Evolutionary conservation across 2,329 filamentous ascomycete species (phyloP), one percentile per base, ranked within the genome.

Genomic region (Ascocoryne sarcoides): DNA sequence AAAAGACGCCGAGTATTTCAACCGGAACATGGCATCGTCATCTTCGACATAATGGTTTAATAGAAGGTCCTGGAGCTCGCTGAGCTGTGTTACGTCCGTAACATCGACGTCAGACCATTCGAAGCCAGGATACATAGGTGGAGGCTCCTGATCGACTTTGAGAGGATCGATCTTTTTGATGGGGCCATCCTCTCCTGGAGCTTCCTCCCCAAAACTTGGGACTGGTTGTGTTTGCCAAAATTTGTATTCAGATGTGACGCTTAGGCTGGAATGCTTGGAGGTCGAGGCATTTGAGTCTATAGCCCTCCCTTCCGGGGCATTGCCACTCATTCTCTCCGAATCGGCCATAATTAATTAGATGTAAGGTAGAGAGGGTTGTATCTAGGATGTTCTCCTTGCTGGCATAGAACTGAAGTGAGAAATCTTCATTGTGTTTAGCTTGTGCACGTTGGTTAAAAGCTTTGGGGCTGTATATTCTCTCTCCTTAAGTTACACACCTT

Each of bases 221-320:
- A 98, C 92, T 1, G 92, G 92, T 63, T 98, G 92, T 34, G 92
- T 98, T 62, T 87, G 81, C 92, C 92, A 98, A 68, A 98, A 98
- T 65, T 94, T 95, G 73, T 96, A 95, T 44, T 82, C n/a, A 5
- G 82, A n/a, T n/a, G n/a, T n/a, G n/a, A n/a, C n/a, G n/a, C n/a
- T n/a, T n/a, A n/a, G n/a, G n/a, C n/a, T n/a, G n/a, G n/a, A n/a
- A n/a, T n/a, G n/a, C n/a, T n/a, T n/a, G n/a, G n/a, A n/a, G n/a
- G n/a, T n/a, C n/a, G n/a, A n/a, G n/a, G n/a, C n/a, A n/a, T n/a
- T n/a, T n/a, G n/a, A n/a, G n/a, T n/a, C n/a, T n/a, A n/a, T n/a
- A n/a, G n/a, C n/a, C n/a, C n/a, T n/a, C n/a, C n/a, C n/a, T n/a
- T n/a, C n/a, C n/a, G n/a, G n/a, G n/a, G n/a, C n/a, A n/a, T n/a